Evolutionary conservation across 306 rosid genomes (phyloP), one percentile per base, ranked within the genome.

Genomic region (Senna siamea): DNA sequence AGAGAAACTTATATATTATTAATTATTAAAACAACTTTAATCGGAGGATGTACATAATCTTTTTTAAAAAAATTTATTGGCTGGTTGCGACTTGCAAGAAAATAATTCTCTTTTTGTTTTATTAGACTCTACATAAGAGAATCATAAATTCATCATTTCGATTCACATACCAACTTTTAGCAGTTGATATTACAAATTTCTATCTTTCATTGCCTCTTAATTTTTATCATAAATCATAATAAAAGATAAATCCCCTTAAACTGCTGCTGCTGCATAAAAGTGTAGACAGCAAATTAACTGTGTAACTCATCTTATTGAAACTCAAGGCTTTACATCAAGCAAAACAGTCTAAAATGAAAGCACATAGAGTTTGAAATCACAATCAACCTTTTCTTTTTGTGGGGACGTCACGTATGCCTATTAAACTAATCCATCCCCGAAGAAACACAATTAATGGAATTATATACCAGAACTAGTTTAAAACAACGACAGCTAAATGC

Each of bases 401-500:
- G 30, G 30, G 30, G 30, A 26, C 48, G 20, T 32, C 32, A 61
- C 76, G 34, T 40, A 66, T 35, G 4, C 22, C 52, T 48, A 6
- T 17, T 58, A 59, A 40, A 41, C 61, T 57, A 72, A 61, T 54
- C 76, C 74, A 61, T 20, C 78, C 55, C 60, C 37, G 37, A 43
- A 74, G 47, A 48, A 43, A 79, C 62, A 74, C 30, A 58, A 38
- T 26, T 26, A 70, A 66, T 53, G 48, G 8, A 18, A 78, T 50
- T n/a, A 58, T 14, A 61, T 47, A 26, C 72, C 80, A 48, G 18
- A 41, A 54, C 34, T 41, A 74, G n/a, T 44, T 59, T 38, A 38
- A 61, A 28, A 38, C 41, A 23, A 77, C 26, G 63, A 70, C 61
- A 10, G 22, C 73, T 60, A 4, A 50, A 32, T 48, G 15, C 46